Conservation (phyloP, 1,284 basidiomycete genomes). For the Boletus sp. region DNA sequence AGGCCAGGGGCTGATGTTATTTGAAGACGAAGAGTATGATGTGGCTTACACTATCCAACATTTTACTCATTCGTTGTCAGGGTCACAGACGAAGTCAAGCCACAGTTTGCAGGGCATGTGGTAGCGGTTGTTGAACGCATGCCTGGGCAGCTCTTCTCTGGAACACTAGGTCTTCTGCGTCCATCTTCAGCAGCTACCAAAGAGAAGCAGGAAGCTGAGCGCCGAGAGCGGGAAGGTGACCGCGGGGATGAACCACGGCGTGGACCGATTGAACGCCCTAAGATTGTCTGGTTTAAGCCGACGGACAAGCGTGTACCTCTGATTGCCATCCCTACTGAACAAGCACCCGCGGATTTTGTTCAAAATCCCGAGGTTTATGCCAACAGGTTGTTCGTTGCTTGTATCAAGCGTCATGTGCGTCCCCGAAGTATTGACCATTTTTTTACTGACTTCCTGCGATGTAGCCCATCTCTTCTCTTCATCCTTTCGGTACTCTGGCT, state of each 20-base stretch:
- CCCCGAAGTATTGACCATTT: background rate
- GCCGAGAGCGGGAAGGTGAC: conserved; percentile 94
- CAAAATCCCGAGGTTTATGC: conserved; percentile 92
- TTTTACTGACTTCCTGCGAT: conserved; percentile 22
- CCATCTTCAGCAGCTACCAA: conserved; percentile 98
- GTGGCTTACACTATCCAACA: conserved; percentile 2
- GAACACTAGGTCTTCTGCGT: conserved; percentile 92
- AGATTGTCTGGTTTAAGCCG: conserved; percentile 99
- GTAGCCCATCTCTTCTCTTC: conserved; percentile 91
- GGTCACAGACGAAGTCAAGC: conserved; percentile 96
- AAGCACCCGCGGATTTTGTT: conserved; percentile 96
- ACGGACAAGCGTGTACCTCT: conserved; percentile 99
- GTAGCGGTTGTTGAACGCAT: conserved; percentile 98
- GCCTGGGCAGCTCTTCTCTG: conserved; percentile 98
- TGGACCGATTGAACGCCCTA: conserved; percentile 84
- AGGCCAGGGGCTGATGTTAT: conserved; percentile 94
- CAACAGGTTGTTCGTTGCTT: conserved; percentile 94
- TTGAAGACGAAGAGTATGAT: conserved; percentile 94
- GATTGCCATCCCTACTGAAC: conserved; percentile 99
- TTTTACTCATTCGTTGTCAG: conserved; percentile 42
- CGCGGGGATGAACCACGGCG: conserved; percentile 80
- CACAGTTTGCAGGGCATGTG: conserved; percentile 96
- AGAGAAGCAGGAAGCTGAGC: conserved; percentile 99
- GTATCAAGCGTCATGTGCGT: conserved; percentile 94
- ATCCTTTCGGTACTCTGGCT: conserved; percentile 98